Conservation (phyloP, 1,284 basidiomycete genomes). For the Thelephora terrestris region DNA sequence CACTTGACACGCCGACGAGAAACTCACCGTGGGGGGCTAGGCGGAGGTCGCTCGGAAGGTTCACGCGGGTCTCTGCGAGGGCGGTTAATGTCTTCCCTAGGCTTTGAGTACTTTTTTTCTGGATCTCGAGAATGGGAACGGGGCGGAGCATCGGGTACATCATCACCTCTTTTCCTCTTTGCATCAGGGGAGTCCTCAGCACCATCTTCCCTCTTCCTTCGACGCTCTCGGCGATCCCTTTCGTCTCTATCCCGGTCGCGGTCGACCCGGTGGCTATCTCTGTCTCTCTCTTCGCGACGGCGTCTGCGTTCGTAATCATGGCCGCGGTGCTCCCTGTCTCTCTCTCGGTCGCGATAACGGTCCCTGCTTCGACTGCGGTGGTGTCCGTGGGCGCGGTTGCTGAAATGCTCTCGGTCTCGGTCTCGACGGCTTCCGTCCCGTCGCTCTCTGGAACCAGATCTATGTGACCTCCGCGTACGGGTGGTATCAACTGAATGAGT, state of each 20-base stretch:
- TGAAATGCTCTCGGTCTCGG: conserved; percentile 35
- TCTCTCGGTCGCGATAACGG: conserved; percentile 32
- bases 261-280: conserved; percentile 37
- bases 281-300: conserved; percentile 21
- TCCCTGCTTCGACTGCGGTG: conserved; percentile 40
- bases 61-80: conserved; percentile 5
- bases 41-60: not conserved
- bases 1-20: no score
- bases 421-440: conserved; percentile 31
- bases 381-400: conserved; percentile 43
- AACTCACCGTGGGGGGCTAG: not conserved
- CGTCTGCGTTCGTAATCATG: conserved; percentile 18
- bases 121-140: conserved; percentile 16
- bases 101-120: conserved; percentile 2
- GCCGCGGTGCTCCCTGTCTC: conserved; percentile 22
- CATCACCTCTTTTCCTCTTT: conserved; percentile 50
- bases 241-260: conserved; percentile 42
- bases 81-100: conserved; percentile 1
- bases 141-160: conserved; percentile 34
- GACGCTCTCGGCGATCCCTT: conserved; percentile 40
- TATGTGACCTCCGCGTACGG: conserved; percentile 58
- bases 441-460: conserved; percentile 52
- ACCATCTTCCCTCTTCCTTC: conserved; percentile 53
- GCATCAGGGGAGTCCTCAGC: conserved; percentile 35
- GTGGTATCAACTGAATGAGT: conserved; percentile 66